Evolutionary conservation across 768 basidiomycete genomes (phyloP), one percentile per base, ranked within the genome.

Genomic region (Lactifluus rugatus): DNA sequence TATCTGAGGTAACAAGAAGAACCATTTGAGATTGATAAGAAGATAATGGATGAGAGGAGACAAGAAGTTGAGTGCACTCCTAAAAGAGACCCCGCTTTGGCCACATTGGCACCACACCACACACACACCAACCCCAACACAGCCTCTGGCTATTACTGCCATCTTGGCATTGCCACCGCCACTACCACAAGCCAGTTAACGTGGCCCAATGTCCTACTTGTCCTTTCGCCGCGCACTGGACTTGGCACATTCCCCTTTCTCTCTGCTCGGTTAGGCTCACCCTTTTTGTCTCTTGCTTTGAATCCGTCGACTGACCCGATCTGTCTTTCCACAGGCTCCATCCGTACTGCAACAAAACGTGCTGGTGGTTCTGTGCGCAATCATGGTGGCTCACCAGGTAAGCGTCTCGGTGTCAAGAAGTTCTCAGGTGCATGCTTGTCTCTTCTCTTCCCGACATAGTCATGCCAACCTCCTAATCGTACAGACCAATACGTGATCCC

Each of bases 311-410:
- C 46, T 6, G 50, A 16, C 64, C 78, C 47, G 73, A 76, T 16
- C 21, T 9, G 8, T 32, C 10, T 10, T 37, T 21, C 16, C 28
- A 16, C 52, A 78, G 79, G 72, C 34, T 81, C 93, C 44, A 76
- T 95, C 49, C 85, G 95, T 68, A 95, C 88, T 13, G 93, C 96
- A 36, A 97, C 96, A 57, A 99, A 99, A 73, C 84, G 92, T 44
- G 95, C 93, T 46, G 95, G 94, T 65, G 96, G 96, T 41, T 90
- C 87, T 8, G 87, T 93, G 2, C 84, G 87, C 70, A 98, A 98
- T 70, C 87, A 93, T 65, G 85, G 95, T 58, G 88, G 90, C 60
- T 93, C 93, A 0, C 86, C 92, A 13, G 96, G 96, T 63, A 87
- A 92, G 72, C 84, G 96, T 23, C 75, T 99, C 31, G 96, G 96